Base-by-base conservation (phyloP, 2,329 filamentous ascomycete species). In the Aspergillus sp. region DNA sequence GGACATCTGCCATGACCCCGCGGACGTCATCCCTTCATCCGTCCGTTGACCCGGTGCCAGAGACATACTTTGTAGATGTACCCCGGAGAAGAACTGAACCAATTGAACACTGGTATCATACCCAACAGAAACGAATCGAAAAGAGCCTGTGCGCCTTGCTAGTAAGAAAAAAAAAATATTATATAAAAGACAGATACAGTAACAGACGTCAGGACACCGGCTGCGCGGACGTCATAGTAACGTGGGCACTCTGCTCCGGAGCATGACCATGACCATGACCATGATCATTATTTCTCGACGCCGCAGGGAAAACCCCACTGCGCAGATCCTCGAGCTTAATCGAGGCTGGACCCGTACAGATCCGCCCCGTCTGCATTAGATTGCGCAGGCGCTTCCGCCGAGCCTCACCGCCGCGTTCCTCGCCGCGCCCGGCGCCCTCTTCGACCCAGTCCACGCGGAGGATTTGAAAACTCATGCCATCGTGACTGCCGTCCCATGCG, bases 401-500 rank as follows among this genome's bases (percentile, higher is more conserved):
- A 36, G 72, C 68, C 62, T 71, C 58, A 54, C 72, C 62, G 56
- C 70, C 60, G 54, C 74, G 57, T 61, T 75, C 62, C 67, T 74
- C 61, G 55, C 73, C 65, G 47, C 66, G 61, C 58, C 70, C 59
- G 48, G 71, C 47, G 70, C 77, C 52, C 75, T 93, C 89, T 52
- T 87, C 83, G 0, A 96, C 86, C 83, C 90, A 97, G 44, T 88
- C 82, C 7, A 95, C 79, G 44, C 82, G 81, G 51, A 82, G 76
- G 42, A 98, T 80, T 76, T 86, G 88, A 68, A 87, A 97, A 63
- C 89, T 95, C 65, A 95, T 79, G 2, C 90, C 90, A 56, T 94
- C 89, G 60, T 96, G 89, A 9, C 74, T 75, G 27, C 77, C 79
- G 5, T 81, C 85, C 75, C 89, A 96, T 49, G 85, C 81, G 29